phyloP scores from a whole-genome alignment of 139 green algal genomes.

The Tetradesmus lagerheimii region DNA sequence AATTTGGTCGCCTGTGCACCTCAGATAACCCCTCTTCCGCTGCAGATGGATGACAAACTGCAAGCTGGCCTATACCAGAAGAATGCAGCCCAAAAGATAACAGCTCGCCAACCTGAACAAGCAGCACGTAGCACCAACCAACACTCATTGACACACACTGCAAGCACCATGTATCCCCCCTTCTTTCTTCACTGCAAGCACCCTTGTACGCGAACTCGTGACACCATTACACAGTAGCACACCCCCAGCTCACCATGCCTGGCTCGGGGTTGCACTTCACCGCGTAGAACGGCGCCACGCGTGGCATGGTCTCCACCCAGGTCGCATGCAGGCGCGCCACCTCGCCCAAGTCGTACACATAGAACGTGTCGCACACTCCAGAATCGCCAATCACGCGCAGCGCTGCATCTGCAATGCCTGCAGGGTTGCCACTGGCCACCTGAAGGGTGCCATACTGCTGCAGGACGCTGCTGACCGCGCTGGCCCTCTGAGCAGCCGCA shows the following conservation, averaged over 20 bases:
- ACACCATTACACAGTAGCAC: not conserved
- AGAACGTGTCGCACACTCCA: slow-evolving; percentile 48
- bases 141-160: too few relatives aligned
- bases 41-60: too few relatives aligned
- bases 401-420: slow-evolving; percentile 34
- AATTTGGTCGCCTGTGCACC: too few relatives aligned
- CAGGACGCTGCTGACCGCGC: slow-evolving; percentile 11
- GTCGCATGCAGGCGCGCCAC: slow-evolving; percentile 41
- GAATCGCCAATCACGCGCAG: not conserved
- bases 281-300: slow-evolving; percentile 89
- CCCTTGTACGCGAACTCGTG: too few relatives aligned
- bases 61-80: too few relatives aligned
- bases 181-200: too few relatives aligned
- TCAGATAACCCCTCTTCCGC: too few relatives aligned
- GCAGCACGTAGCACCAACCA: too few relatives aligned
- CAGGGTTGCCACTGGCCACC: not conserved
- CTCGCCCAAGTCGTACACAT: slow-evolving; percentile 50
- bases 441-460: slow-evolving; percentile 11
- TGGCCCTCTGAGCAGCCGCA: not conserved
- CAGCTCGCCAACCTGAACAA: too few relatives aligned
- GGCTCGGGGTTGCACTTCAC: slow-evolving; percentile 90
- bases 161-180: too few relatives aligned
- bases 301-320: slow-evolving; percentile 71
- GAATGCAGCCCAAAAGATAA: too few relatives aligned
- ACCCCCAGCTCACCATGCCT: not conserved